Conservation (phyloP, 2,329 filamentous ascomycete species). For the Paecilomyces sp. region DNA sequence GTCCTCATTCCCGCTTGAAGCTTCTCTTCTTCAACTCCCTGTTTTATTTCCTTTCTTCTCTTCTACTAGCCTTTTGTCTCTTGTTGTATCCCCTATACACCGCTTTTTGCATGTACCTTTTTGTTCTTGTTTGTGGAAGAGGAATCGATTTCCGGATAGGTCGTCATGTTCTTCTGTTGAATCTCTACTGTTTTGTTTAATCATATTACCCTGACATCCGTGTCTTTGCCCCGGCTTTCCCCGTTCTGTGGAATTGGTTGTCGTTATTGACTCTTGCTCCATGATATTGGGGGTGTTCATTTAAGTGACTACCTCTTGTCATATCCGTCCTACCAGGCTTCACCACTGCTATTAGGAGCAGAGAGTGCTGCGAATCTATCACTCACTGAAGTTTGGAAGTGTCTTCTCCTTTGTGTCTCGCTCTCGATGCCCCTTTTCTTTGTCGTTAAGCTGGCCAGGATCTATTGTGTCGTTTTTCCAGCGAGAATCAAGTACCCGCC, state of each 20-base stretch:
- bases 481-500: background rate
- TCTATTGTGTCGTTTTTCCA: background rate
- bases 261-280: background rate
- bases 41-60: conserved; percentile 24
- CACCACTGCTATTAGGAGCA: background rate
- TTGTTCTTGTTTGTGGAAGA: conserved; percentile 13
- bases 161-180: conserved; percentile 16
- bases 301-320: background rate
- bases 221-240: conserved; percentile 2
- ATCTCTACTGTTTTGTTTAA: conserved; percentile 10
- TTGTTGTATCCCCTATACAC: conserved; percentile 14
- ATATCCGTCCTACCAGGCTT: background rate
- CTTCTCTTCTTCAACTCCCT: conserved; percentile 24
- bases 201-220: conserved; percentile 2
- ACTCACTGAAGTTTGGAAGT: background rate
- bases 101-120: conserved; percentile 16
- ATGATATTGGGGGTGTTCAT: background rate
- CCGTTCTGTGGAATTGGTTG: background rate
- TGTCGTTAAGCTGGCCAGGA: background rate
- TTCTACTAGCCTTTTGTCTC: conserved; percentile 16
- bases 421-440: background rate
- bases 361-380: background rate
- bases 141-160: conserved; percentile 19
- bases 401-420: background rate
- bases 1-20: conserved; percentile 13